phyloP scores from a whole-genome alignment of 768 basidiomycete species.

The Leccinum variicolor region DNA sequence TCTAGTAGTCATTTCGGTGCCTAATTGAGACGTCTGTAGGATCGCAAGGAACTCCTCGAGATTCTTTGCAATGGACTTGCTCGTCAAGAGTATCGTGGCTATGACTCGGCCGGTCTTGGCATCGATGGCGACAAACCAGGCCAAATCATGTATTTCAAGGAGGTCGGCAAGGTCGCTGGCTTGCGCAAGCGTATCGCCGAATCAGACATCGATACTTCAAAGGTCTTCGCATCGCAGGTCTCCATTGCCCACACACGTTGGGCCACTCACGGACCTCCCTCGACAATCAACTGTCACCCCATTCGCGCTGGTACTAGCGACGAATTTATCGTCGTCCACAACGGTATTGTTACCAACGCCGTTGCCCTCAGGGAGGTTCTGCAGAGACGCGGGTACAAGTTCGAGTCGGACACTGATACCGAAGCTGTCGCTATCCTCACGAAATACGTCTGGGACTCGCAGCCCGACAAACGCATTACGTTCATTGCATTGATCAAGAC shows the following conservation, averaged over 20 bases:
- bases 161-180: constrained; percentile 95
- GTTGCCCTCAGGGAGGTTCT: constrained; percentile 86
- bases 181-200: constrained; percentile 85
- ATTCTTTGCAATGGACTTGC: constrained; percentile 88
- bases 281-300: constrained; percentile 90
- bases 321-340: constrained; percentile 95
- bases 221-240: constrained; percentile 80
- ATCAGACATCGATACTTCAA: constrained; percentile 67
- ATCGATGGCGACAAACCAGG: constrained; percentile 89
- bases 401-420: constrained; percentile 95
- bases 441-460: constrained; percentile 96
- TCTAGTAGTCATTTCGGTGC: constrained; percentile 14
- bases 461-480: constrained; percentile 76
- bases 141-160: constrained; percentile 84
- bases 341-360: constrained; percentile 97
- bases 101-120: constrained; percentile 90
- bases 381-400: constrained; percentile 92
- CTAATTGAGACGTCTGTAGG: constrained; percentile 40
- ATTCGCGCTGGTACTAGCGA: constrained; percentile 74
- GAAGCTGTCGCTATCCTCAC: constrained; percentile 95
- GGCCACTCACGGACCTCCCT: constrained; percentile 96
- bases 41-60: constrained; percentile 88
- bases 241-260: constrained; percentile 99
- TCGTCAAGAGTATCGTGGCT: constrained; percentile 96
- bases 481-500: constrained; percentile 94